Percentiles rank a stretch among this genome's conserved stretches.
phyloP scores from a whole-genome alignment of 805 yeast species.

The Candida lessepsii region DNA sequence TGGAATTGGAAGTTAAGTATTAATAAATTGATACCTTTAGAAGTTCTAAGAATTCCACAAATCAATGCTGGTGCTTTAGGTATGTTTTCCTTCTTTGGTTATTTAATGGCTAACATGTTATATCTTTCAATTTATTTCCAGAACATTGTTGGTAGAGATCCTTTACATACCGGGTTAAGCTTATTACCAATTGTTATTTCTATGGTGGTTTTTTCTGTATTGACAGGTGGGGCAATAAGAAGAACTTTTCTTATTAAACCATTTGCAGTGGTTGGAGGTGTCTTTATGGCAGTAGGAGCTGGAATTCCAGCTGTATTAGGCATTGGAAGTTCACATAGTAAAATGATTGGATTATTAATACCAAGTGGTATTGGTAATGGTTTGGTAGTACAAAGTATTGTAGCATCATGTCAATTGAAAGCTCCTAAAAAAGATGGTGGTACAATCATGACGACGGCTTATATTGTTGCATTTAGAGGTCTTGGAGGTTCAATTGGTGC shows the following conservation, averaged over 20 bases:
- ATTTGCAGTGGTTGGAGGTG: constrained; percentile 29
- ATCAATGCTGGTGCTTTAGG: constrained; percentile 38
- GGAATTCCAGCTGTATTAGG: constrained; percentile 45
- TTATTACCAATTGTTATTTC: constrained; percentile 43
- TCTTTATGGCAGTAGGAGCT: constrained; percentile 34
- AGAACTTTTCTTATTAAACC: constrained; percentile 43
- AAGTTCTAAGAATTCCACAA: constrained; percentile 38
- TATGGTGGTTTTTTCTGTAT: constrained; percentile 34
- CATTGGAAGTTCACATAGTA: constrained; percentile 31
- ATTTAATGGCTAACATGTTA: constrained; percentile 34
- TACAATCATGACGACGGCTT: constrained; percentile 46
- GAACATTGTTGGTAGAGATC: constrained; percentile 38
- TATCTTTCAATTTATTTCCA: constrained; percentile 46
- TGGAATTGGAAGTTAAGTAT: constrained; percentile 44
- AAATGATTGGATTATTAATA: constrained; percentile 46
- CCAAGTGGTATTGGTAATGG: constrained; percentile 50
- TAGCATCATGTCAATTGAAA: constrained; percentile 45
- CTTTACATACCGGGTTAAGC: constrained; percentile 46
- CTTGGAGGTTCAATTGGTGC: constrained; percentile 48
- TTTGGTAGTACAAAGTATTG: constrained; percentile 43
- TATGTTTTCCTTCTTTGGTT: constrained; percentile 29
- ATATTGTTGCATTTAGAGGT: constrained; percentile 43
- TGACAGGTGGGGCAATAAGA: constrained; percentile 38
- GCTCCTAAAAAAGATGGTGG: constrained; percentile 54
- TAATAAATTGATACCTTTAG: constrained; percentile 44